A percentile compares a stretch with the other conserved stretches of the same genome.
Evolutionary conservation across 2,329 filamentous ascomycete genomes (phyloP).

Genomic region (Fusarium humuli): DNA sequence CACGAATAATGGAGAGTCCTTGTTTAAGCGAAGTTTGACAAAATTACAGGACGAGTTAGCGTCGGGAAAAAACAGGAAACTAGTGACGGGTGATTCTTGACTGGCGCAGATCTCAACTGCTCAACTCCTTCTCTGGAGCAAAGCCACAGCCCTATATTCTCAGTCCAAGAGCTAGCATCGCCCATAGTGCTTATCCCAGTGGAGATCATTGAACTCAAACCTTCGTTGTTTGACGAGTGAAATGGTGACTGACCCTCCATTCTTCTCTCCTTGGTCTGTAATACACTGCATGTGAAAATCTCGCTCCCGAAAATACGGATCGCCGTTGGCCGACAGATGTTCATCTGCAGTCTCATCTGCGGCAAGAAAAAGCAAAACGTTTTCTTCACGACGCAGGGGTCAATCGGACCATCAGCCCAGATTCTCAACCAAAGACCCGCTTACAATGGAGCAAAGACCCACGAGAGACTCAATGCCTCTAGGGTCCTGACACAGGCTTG

Average conservation of each 20-base stretch:
- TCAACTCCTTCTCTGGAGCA: background rate
- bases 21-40: background rate
- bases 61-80: background rate
- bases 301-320: background rate
- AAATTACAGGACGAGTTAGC: background rate
- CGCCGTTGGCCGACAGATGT: background rate
- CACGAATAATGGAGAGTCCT: background rate
- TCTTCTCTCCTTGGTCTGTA: background rate
- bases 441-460: background rate
- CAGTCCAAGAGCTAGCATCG: background rate
- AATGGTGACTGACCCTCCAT: too few relatives aligned
- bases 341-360: background rate
- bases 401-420: background rate
- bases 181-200: background rate
- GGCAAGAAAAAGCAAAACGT: background rate
- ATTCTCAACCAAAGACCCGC: background rate
- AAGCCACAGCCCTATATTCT: background rate
- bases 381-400: background rate
- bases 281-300: background rate
- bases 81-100: background rate
- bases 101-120: background rate
- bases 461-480: background rate
- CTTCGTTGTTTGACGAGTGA: background rate
- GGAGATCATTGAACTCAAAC: background rate
- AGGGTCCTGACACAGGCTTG: background rate